These are phyloP conservation scores for Davidsoniella australis DNA, from an alignment of 2,329 filamentous ascomycete species.

Conservation along the genomic window DNA sequence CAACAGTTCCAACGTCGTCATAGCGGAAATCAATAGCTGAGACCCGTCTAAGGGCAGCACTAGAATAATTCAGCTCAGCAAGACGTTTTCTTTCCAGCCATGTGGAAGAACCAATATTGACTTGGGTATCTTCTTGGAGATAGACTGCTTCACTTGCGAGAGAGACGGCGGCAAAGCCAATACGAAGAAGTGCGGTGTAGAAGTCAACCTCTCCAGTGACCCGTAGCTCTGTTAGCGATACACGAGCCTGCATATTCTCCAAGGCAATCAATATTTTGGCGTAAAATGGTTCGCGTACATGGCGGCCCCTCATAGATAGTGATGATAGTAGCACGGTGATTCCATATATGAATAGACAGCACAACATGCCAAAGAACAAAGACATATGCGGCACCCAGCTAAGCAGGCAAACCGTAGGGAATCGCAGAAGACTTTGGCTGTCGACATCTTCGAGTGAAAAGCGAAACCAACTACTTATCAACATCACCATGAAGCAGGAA, in stretches of 20 bases:
- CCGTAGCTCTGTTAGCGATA: slow-evolving; percentile 64
- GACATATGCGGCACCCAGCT: slow-evolving; percentile 91
- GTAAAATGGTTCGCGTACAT: neutral
- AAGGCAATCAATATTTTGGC: slow-evolving; percentile 38
- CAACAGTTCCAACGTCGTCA: slow-evolving; percentile 36
- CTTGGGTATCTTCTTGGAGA: slow-evolving; percentile 67
- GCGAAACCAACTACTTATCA: slow-evolving; percentile 55
- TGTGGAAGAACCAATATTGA: slow-evolving; percentile 59
- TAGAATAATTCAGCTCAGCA: slow-evolving; percentile 51
- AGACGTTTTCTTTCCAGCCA: slow-evolving; percentile 86
- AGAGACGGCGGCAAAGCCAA: slow-evolving; percentile 75
- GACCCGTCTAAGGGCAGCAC: slow-evolving; percentile 32
- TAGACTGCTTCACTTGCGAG: slow-evolving; percentile 94
- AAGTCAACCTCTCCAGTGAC: slow-evolving; percentile 86
- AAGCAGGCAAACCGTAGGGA: slow-evolving; percentile 87
- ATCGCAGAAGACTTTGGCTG: slow-evolving; percentile 56
- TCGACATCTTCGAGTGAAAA: slow-evolving; percentile 44
- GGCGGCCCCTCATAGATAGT: slow-evolving; percentile 12
- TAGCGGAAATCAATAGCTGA: slow-evolving; percentile 30
- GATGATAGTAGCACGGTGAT: slow-evolving; percentile 63
- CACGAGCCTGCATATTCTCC: slow-evolving; percentile 79
- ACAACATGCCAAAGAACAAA: slow-evolving; percentile 59
- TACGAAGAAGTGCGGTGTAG: slow-evolving; percentile 73
- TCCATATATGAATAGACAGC: slow-evolving; percentile 61
- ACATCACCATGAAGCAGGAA: slow-evolving; percentile 71